A percentile compares a stretch with the other conserved stretches of the same genome.
Evolutionary conservation across 2,329 filamentous ascomycete genomes (phyloP).

Genomic region (Clarireedia paspali): DNA sequence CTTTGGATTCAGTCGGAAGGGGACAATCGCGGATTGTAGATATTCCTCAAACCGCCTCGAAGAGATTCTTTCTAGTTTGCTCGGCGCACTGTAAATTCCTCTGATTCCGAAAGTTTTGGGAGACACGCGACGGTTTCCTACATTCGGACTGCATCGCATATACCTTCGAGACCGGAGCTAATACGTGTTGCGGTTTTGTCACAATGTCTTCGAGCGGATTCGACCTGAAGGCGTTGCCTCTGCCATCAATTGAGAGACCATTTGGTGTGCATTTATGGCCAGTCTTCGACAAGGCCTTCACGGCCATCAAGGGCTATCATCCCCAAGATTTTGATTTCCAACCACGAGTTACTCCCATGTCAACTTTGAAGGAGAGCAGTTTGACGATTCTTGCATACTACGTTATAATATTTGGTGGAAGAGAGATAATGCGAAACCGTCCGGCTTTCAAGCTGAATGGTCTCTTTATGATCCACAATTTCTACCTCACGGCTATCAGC

Average conservation of each 20-base stretch:
- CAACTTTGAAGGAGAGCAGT: slow-evolving; percentile 75
- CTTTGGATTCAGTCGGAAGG: background rate
- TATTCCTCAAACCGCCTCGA: background rate
- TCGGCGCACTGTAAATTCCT: slow-evolving; percentile 8
- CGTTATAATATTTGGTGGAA: slow-evolving; percentile 83
- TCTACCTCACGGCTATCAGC: slow-evolving; percentile 83
- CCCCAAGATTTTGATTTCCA: slow-evolving; percentile 81
- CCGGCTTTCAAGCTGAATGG: slow-evolving; percentile 79
- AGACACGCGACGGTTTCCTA: background rate
- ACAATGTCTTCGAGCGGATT: slow-evolving; percentile 8
- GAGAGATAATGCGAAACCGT: slow-evolving; percentile 84
- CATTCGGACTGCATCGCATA: background rate
- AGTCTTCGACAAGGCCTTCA: slow-evolving; percentile 83
- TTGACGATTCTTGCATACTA: slow-evolving; percentile 86
- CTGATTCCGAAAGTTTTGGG: slow-evolving; percentile 5
- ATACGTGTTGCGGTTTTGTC: slow-evolving; percentile 1
- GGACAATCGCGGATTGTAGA: background rate
- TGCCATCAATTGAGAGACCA: slow-evolving; percentile 81
- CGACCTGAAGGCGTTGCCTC: slow-evolving; percentile 36
- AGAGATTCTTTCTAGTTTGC: slow-evolving; percentile 1
- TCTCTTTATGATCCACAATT: slow-evolving; percentile 94
- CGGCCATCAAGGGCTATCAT: slow-evolving; percentile 68
- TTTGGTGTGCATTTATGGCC: slow-evolving; percentile 92
- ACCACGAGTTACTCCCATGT: slow-evolving; percentile 77
- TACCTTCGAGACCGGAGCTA: background rate